Evolutionary conservation across 768 basidiomycete genomes (phyloP).

Genomic region (Tricholoma matsutake): DNA sequence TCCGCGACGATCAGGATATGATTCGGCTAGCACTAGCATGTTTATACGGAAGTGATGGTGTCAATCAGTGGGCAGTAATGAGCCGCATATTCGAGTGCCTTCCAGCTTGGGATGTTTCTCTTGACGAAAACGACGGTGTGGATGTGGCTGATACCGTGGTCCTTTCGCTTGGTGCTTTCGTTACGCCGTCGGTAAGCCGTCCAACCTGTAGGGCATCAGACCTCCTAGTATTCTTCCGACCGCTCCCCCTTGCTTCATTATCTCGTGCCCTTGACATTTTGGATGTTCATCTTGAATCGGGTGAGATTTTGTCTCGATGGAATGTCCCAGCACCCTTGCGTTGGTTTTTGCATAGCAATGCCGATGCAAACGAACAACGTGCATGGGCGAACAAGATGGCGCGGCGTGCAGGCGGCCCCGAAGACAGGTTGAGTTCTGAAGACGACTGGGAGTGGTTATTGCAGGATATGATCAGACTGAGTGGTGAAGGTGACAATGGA

Average conservation of each 20-base stretch:
- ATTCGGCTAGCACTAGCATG: constrained; percentile 84
- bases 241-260: constrained; percentile 68
- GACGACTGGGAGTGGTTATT: constrained; percentile 87
- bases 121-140: constrained; percentile 56
- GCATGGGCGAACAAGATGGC: constrained; percentile 88
- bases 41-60: constrained; percentile 76
- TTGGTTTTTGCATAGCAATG: constrained; percentile 86
- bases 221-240: constrained; percentile 78
- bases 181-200: constrained; percentile 67
- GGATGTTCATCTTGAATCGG: constrained; percentile 91
- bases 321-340: constrained; percentile 74
- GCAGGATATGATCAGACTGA: constrained; percentile 87
- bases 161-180: constrained; percentile 73
- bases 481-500: constrained; percentile 57
- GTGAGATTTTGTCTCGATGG: constrained; percentile 91
- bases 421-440: constrained; percentile 50
- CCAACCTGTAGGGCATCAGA: constrained; percentile 60
- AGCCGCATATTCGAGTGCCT: constrained; percentile 93
- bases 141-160: constrained; percentile 84
- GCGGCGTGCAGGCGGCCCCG: constrained; percentile 55
- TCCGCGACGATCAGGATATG: constrained; percentile 81
- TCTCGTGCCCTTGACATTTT: constrained; percentile 86
- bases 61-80: constrained; percentile 81
- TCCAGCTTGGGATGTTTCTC: constrained; percentile 77
- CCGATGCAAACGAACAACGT: constrained; percentile 65